Evolutionary conservation across 371 early-diverging fungal genomes (phyloP).

Genomic region (Mortierella sp.): DNA sequence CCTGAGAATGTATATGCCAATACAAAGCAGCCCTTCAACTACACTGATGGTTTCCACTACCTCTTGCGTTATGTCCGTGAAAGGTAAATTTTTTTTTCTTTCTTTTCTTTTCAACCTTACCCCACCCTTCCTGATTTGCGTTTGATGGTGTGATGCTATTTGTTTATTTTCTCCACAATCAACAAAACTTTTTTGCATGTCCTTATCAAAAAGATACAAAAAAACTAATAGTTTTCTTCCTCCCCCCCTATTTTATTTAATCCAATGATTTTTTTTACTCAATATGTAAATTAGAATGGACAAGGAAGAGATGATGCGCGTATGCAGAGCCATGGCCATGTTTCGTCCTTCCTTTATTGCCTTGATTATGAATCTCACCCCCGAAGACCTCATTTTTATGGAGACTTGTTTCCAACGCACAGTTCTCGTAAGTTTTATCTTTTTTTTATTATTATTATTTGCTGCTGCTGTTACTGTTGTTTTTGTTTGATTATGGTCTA

Average conservation of each 20-base stretch:
- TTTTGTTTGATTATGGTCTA: slow-evolving; percentile 63
- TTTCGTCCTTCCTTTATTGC: slow-evolving; percentile 95
- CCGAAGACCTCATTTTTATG: slow-evolving; percentile 92
- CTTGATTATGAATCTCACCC: slow-evolving; percentile 89
- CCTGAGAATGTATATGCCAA: slow-evolving; percentile 79
- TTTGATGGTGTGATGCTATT: too few species aligned
- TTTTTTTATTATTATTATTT: not conserved
- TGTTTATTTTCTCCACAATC: too few species aligned
- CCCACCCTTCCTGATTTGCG: slow-evolving; percentile 71
- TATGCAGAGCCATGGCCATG: slow-evolving; percentile 87
- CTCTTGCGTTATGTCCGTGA: slow-evolving; percentile 80
- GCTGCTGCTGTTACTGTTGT: too few species aligned
- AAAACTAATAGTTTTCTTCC: too few species aligned
- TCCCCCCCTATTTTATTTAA: too few species aligned
- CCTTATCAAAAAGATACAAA: too few species aligned
- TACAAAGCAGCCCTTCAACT: slow-evolving; percentile 84
- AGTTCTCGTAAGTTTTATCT: slow-evolving; percentile 68
- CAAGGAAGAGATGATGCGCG: slow-evolving; percentile 85
- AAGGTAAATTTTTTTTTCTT: slow-evolving; percentile 61
- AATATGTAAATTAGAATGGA: too few species aligned
- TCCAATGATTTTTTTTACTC: too few species aligned
- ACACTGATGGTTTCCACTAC: slow-evolving; percentile 92
- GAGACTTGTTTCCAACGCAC: slow-evolving; percentile 94
- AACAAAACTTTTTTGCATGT: too few species aligned
- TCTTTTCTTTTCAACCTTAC: not conserved